Base-by-base conservation (phyloP, 768 basidiomycete species). In the Tricholoma saponaceum region DNA sequence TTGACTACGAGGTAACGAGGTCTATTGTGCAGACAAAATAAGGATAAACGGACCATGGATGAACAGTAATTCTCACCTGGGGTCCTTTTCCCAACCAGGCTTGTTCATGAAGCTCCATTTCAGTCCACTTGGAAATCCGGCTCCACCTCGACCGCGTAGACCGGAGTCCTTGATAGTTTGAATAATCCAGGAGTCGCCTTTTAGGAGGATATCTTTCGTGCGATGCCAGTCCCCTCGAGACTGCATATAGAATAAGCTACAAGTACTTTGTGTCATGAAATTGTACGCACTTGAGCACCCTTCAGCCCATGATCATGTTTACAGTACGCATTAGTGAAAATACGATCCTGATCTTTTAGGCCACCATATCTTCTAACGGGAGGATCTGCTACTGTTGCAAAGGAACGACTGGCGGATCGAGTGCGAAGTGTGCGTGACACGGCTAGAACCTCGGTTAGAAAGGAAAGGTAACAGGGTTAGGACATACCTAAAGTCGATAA, bases 21-120 rank as follows among this genome's bases (percentile, higher is more conserved):
- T 52, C 95, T 90, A 54, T 35, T 16, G 16, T 13, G 41, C 8
- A 50, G 23, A 52, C 25, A 12, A 23, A n/a, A 32, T n/a, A 43
- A 30, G 41, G 32, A 62, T 50, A n/a, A 5, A 35, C 22, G 18
- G 26, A 30, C 25, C 35, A 35, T 54, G 23, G 25, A 55, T 23
- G 10, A 18, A 0, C 8, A 41, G n/a, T 18, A 16, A 20, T 12
- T 64, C 75, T 58, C 59, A 91, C 88, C 92, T 79, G 63, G 85
- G 85, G 67, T 98, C 96, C 69, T 91, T 89, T 77, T 98, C 86
- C 96, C 96, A 98, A 25, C 87, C 87, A n/a, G 95, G 95, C 75
- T 98, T 99, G 81, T 99, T 98, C 96, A 98, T 96, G 71, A 94
- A 95, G 67, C 88, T 90, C 95, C 95, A 98, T 70, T 98, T 98